Evolutionary conservation across 1,284 basidiomycete genomes (phyloP), one percentile per base, ranked within the genome.

Genomic region (Marasmius fiardii): DNA sequence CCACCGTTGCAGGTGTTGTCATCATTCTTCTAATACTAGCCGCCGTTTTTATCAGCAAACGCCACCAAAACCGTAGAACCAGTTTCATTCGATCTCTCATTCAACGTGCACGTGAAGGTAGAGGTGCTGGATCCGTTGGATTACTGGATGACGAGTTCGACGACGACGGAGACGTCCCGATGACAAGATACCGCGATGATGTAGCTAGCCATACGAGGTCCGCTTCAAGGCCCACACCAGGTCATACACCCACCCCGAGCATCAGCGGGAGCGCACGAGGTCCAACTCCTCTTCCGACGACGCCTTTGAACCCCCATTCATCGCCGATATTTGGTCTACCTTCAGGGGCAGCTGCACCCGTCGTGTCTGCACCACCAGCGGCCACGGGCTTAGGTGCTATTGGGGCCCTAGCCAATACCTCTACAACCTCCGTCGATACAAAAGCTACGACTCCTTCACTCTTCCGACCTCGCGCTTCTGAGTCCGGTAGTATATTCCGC

Each of bases 401-500:
- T 49, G 18, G n/a, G n/a, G 26, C 57, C 16, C 41, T 39, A 31
- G 20, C 55, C 21, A 31, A 34, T 48, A 33, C 52, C 20, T 23
- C 47, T 31, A 33, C 24, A 35, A 43, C 39, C 44, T 55, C n/a
- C 45, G 57, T 44, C 47, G 54, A 55, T 14, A 45, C 39, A 52
- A 57, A 43, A n/a, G 14, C 47, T 20, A 26, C 21, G 51, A 59
- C 43, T 48, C 74, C 74, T 8, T 71, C 68, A 33, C 64, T 78
- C 7, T 64, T 77, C 48, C 74, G 75, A 35, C 65, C 74, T 53
- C 71, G 76, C 48, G 74, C 73, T 5, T 67, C 70, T 14, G 77
- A 77, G 54, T 70, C 74, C 5, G 79, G 78, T 5, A 78, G 76
- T 1, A 68, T 79, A 16, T 82, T 82, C 72, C 73, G 73, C 23